Conservation (phyloP, 768 basidiomycete genomes). For the Ramaria sp. region DNA sequence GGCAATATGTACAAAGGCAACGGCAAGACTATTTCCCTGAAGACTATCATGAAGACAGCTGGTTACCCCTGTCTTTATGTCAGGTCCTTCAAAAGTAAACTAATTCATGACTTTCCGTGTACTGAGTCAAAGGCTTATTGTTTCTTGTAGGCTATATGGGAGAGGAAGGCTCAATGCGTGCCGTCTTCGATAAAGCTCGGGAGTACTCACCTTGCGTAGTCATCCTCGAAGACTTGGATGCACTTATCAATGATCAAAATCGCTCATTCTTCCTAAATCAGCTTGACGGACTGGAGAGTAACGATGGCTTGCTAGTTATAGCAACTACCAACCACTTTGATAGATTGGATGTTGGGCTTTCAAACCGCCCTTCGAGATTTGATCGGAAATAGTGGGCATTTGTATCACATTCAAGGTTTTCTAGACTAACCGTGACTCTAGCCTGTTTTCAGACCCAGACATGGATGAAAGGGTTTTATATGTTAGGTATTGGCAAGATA, state of each 20-base stretch:
- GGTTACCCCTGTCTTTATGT: slow-evolving; percentile 70
- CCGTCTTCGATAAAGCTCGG: slow-evolving; percentile 65
- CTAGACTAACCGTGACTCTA: slow-evolving; percentile 16
- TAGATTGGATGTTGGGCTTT: slow-evolving; percentile 64
- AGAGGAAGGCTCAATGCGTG: slow-evolving; percentile 57
- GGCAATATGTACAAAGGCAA: slow-evolving; percentile 39
- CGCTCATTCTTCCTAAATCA: slow-evolving; percentile 87
- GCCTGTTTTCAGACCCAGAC: slow-evolving; percentile 65
- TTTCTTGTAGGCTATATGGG: slow-evolving; percentile 38
- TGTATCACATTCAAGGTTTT: not conserved
- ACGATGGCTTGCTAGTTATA: slow-evolving; percentile 71
- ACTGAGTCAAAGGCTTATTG: not conserved
- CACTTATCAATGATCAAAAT: slow-evolving; percentile 66
- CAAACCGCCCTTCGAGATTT: slow-evolving; percentile 71
- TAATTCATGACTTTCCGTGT: not conserved
- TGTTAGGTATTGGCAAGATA: slow-evolving; percentile 70
- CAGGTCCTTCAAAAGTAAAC: slow-evolving; percentile 63
- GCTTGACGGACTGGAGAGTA: slow-evolving; percentile 68
- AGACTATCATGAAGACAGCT: slow-evolving; percentile 70
- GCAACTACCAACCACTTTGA: slow-evolving; percentile 82
- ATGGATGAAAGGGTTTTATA: slow-evolving; percentile 55
- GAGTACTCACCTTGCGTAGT: slow-evolving; percentile 56
- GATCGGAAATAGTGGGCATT: slow-evolving; percentile 72
- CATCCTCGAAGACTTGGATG: slow-evolving; percentile 60
- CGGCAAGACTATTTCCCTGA: slow-evolving; percentile 77